phyloP scores from a whole-genome alignment of 148 eudicot species.

The Bassia scoparia region DNA sequence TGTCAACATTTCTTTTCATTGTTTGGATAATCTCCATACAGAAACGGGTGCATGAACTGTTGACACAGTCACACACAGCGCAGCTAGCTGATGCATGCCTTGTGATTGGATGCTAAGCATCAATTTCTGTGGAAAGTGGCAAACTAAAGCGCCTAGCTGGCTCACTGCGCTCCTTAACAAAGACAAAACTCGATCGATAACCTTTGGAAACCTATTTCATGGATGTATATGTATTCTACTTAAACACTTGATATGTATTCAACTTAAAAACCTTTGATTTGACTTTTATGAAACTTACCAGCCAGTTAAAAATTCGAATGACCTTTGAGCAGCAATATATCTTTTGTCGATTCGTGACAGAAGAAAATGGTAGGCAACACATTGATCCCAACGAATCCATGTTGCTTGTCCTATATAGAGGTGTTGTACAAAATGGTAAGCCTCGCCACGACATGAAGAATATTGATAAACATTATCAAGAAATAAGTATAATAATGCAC shows the following conservation, averaged over 20 bases:
- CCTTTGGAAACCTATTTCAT: too few relatives aligned
- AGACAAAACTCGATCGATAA: too few relatives aligned
- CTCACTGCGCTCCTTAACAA: too few relatives aligned
- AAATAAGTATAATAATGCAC: too few relatives aligned
- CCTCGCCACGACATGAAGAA: neutral
- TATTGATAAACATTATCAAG: too few relatives aligned
- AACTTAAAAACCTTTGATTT: too few relatives aligned
- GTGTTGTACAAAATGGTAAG: neutral
- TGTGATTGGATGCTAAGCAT: neutral
- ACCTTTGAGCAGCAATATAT: conserved; percentile 51
- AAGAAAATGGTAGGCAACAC: conserved; percentile 26
- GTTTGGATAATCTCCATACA: conserved; percentile 61
- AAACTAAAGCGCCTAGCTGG: too few relatives aligned
- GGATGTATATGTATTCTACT: too few relatives aligned
- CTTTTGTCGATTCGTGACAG: conserved; percentile 44
- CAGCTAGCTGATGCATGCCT: too few relatives aligned
- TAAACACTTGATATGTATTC: too few relatives aligned
- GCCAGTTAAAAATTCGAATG: conserved; percentile 44
- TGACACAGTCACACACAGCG: neutral
- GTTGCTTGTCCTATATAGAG: conserved; percentile 40
- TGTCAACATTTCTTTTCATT: conserved; percentile 30
- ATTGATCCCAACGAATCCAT: conserved; percentile 58
- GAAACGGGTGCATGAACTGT: conserved; percentile 54
- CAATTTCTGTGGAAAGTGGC: neutral
- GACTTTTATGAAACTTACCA: conserved; percentile 35